Evolutionary conservation across 2,329 filamentous ascomycete species (phyloP).

Genomic region (Cytospora schulzeri): DNA sequence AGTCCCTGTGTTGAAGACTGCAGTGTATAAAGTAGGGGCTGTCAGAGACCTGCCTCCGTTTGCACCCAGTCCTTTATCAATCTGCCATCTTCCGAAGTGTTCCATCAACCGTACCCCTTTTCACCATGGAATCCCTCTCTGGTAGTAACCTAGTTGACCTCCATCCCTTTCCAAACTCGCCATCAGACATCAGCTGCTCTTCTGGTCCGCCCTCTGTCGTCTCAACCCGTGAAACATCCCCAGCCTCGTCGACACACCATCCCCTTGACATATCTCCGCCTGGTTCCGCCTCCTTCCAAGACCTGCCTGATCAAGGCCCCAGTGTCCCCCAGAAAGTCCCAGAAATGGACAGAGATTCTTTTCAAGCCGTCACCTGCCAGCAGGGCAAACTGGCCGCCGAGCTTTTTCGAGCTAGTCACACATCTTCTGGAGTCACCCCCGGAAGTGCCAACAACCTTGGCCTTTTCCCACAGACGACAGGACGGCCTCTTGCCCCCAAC

Average conservation of each 20-base stretch:
- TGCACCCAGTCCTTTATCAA: constrained; percentile 31
- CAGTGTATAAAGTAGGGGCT: constrained; percentile 34
- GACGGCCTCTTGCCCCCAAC: not conserved
- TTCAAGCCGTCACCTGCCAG: constrained; percentile 2
- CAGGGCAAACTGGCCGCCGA: constrained; percentile 4
- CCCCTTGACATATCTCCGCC: not conserved
- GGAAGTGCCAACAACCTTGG: constrained; percentile 5
- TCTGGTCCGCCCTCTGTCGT: constrained; percentile 18
- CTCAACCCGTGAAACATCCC: constrained; percentile 26
- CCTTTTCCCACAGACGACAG: not conserved
- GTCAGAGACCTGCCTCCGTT: constrained; percentile 33
- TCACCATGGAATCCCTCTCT: constrained; percentile 12
- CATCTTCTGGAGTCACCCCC: constrained; percentile 4
- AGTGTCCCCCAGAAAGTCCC: not conserved
- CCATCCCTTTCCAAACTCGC: constrained; percentile 3
- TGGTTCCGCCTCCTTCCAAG: not conserved
- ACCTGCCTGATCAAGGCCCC: not conserved
- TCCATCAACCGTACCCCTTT: not conserved
- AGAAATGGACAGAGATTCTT: constrained; percentile 5
- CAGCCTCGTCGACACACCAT: constrained; percentile 21
- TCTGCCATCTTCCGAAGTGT: constrained; percentile 10
- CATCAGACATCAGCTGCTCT: constrained; percentile 16
- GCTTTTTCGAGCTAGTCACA: constrained; percentile 8
- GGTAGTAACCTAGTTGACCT: constrained; percentile 5
- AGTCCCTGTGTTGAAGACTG: constrained; percentile 27